Percentiles rank a stretch among this genome's conserved stretches.
Conservation (phyloP, 768 basidiomycete genomes). For the Boletus subparvulus region DNA sequence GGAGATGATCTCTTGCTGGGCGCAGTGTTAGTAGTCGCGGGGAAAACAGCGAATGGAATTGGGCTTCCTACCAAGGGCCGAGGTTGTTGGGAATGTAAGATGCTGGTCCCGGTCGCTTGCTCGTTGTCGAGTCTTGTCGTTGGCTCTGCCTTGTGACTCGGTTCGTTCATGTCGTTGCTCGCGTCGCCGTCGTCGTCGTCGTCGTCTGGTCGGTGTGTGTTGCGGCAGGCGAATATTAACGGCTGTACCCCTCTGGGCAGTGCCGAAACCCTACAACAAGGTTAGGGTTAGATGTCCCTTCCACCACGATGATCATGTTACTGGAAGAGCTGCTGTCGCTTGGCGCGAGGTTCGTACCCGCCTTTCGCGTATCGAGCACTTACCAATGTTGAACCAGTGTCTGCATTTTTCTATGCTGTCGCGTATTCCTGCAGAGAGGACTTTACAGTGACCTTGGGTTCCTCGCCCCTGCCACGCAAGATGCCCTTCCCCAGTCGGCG, state of each 20-base stretch:
- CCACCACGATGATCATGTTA: conserved; percentile 12
- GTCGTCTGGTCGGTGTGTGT: not conserved
- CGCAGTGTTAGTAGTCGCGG: conserved; percentile 2
- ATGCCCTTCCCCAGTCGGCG: conserved; percentile 24
- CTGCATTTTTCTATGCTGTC: conserved; percentile 55
- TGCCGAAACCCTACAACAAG: conserved; percentile 27
- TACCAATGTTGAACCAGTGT: conserved; percentile 35
- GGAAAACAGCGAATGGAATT: not conserved
- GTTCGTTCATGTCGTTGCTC: conserved; percentile 33
- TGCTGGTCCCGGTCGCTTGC: conserved; percentile 29
- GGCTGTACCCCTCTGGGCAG: conserved; percentile 12
- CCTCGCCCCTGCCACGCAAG: conserved; percentile 38
- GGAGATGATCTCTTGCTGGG: conserved; percentile 64
- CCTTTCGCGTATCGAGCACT: not conserved
- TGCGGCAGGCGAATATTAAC: not conserved
- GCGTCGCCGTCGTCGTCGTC: conserved; percentile 17
- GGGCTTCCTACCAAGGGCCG: conserved; percentile 21
- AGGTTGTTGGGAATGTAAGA: conserved; percentile 22
- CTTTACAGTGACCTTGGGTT: conserved; percentile 60
- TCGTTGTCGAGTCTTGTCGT: conserved; percentile 29
- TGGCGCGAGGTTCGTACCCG: conserved; percentile 19
- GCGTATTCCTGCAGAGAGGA: conserved; percentile 54
- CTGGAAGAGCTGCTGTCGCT: conserved; percentile 9
- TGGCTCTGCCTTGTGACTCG: conserved; percentile 27
- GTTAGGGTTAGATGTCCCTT: conserved; percentile 29